Percentiles rank a stretch among this genome's conserved stretches.
Conservation (phyloP, 1,139 yeast species). For the Pneumocystis canis region DNA sequence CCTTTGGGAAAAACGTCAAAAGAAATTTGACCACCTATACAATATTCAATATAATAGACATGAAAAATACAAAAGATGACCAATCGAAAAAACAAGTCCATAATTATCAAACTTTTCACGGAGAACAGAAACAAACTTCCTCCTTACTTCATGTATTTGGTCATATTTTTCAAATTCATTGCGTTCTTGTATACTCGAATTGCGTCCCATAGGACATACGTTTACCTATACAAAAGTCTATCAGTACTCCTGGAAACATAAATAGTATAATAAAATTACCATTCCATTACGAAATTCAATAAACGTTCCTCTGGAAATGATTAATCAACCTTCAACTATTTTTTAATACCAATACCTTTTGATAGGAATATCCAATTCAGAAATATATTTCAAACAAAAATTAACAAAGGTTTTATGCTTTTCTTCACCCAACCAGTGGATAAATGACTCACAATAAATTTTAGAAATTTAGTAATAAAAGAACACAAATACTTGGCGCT, state of each 20-base stretch:
- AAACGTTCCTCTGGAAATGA: conserved; percentile 76
- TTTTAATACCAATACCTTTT: conserved; percentile 21
- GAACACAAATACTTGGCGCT: conserved; percentile 47
- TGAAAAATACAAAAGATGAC: conserved; percentile 24
- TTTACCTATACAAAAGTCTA: conserved; percentile 34
- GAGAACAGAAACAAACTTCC: conserved; percentile 67
- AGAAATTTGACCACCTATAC: conserved; percentile 68
- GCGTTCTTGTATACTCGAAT: conserved; percentile 87
- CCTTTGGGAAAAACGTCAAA: conserved; percentile 99
- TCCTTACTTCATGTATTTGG: conserved; percentile 63
- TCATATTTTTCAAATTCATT: conserved; percentile 79
- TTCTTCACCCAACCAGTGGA: conserved; percentile 89
- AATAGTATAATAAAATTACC: conserved; percentile 21
- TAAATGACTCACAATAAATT: conserved; percentile 39
- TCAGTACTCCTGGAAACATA: not conserved
- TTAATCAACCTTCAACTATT: not conserved
- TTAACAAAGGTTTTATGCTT: conserved; percentile 77
- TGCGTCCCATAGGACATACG: conserved; percentile 96
- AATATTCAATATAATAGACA: not conserved
- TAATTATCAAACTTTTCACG: conserved; percentile 67
- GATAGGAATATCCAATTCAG: conserved; percentile 77
- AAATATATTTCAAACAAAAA: conserved; percentile 69
- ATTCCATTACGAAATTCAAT: conserved; percentile 98
- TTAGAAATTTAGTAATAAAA: not conserved
- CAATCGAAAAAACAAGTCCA: conserved; percentile 87